Conservation (phyloP, 208 protist species). For the Crithidia fasciculata region DNA sequence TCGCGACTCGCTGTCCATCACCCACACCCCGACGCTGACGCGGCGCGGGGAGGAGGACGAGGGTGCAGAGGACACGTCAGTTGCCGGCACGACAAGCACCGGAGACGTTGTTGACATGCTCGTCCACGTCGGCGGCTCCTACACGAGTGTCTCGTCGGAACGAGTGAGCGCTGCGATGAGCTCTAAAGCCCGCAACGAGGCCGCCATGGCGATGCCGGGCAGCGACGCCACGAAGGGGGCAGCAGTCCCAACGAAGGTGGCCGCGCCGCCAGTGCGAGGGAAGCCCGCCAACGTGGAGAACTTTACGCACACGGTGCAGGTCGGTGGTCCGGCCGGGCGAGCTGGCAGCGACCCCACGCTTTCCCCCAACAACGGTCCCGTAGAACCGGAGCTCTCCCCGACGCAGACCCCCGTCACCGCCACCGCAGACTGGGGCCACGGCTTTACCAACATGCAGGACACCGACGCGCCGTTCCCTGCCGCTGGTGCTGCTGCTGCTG, state of each 20-base stretch:
- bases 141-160: slow-evolving; percentile 5
- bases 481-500: no score
- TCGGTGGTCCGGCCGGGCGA: not conserved
- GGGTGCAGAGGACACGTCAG: slow-evolving; percentile 20
- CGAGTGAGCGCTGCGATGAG: not conserved
- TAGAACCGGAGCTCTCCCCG: not conserved
- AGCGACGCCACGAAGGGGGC: not conserved
- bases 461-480: not conserved
- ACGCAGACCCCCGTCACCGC: not conserved
- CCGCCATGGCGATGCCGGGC: not conserved
- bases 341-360: not conserved
- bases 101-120: slow-evolving; percentile 16
- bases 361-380: no score
- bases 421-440: not conserved
- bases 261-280: not conserved
- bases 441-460: not conserved
- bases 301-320: not conserved
- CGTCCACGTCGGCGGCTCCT: slow-evolving; percentile 12
- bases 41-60: slow-evolving; percentile 8
- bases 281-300: not conserved
- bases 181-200: not conserved
- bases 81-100: slow-evolving; percentile 5
- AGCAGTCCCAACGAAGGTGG: not conserved
- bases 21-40: slow-evolving; percentile 23
- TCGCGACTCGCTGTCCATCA: slow-evolving; percentile 28